phyloP scores from a whole-genome alignment of 257 asterid species.

The Gentiana straminea region DNA sequence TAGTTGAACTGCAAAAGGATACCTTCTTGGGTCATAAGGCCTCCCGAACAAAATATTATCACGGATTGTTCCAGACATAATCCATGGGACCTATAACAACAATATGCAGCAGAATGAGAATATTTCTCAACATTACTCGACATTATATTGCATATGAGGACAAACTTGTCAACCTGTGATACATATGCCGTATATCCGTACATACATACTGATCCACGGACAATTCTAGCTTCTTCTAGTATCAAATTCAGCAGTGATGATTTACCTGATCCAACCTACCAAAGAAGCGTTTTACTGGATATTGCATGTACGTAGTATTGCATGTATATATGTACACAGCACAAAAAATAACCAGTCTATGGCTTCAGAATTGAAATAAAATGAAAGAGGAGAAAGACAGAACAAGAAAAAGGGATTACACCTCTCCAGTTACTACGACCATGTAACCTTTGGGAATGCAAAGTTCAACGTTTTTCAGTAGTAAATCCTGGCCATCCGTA shows the following conservation, averaged over 20 bases:
- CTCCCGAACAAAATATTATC: conserved; percentile 83
- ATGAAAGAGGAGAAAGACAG: not conserved
- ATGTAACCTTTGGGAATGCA: conserved; percentile 55
- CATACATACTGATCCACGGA: conserved; percentile 42
- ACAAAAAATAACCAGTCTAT: not conserved
- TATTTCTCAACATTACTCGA: conserved; percentile 5
- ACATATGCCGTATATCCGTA: conserved; percentile 69
- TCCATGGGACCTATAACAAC: conserved; percentile 75
- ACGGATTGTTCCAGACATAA: conserved; percentile 87
- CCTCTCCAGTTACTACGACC: conserved; percentile 91
- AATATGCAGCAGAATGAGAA: conserved; percentile 7
- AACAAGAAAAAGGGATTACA: conserved; percentile 13
- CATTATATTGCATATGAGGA: conserved; percentile 6
- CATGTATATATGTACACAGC: no score
- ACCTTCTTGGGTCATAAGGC: conserved; percentile 60
- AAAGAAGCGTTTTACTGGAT: conserved; percentile 1
- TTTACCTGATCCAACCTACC: conserved; percentile 96
- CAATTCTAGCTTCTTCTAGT: conserved; percentile 64
- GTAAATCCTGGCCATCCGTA: conserved; percentile 42
- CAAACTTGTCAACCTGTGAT: conserved; percentile 58
- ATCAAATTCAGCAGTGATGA: conserved; percentile 71
- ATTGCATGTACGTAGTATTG: no score
- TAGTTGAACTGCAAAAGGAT: not conserved
- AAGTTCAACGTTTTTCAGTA: conserved; percentile 48
- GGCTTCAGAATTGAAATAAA: no score